phyloP scores from a whole-genome alignment of 352 stramenopile genomes.

The Achlya hypogyna region DNA sequence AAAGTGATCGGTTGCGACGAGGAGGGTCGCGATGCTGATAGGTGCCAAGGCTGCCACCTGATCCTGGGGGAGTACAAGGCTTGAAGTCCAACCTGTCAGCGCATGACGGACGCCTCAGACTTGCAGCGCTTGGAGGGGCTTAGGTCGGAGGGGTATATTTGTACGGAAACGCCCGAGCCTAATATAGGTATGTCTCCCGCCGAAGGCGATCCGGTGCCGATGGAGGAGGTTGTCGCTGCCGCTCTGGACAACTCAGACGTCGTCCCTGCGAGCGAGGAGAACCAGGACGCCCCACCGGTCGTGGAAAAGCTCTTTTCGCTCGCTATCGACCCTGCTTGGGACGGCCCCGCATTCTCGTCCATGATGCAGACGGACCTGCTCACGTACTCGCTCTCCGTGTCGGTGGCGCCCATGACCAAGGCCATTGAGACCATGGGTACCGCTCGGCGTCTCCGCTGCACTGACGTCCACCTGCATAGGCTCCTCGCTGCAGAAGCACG shows the following conservation, averaged over 20 bases:
- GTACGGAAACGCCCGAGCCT: too few relatives aligned
- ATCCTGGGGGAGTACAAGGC: too few relatives aligned
- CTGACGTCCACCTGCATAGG: not conserved
- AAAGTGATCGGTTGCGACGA: too few relatives aligned
- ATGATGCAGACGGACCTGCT: slow-evolving; percentile 62
- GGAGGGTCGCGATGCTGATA: too few relatives aligned
- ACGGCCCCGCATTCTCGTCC: slow-evolving; percentile 31
- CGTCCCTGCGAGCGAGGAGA: not conserved
- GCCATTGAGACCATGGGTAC: slow-evolving; percentile 44
- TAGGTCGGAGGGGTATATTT: too few relatives aligned
- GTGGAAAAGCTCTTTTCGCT: not conserved
- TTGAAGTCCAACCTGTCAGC: too few relatives aligned
- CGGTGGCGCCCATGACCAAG: slow-evolving; percentile 63
- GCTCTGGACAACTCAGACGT: not conserved
- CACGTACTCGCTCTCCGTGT: slow-evolving; percentile 62
- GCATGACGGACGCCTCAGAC: too few relatives aligned
- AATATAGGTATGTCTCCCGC: too few relatives aligned
- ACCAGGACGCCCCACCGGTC: not conserved
- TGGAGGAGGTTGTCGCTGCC: not conserved
- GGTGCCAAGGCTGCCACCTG: too few relatives aligned
- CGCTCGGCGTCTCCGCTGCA: slow-evolving; percentile 25
- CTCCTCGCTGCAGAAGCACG: slow-evolving; percentile 9
- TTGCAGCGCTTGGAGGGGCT: too few relatives aligned
- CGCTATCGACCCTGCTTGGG: slow-evolving; percentile 1
- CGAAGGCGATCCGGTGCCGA: too few relatives aligned